Percentiles rank a stretch among this genome's conserved stretches.
These are phyloP conservation scores for Pleurotus giganteus DNA, from an alignment of 768 basidiomycete species.

Conservation along the genomic window DNA sequence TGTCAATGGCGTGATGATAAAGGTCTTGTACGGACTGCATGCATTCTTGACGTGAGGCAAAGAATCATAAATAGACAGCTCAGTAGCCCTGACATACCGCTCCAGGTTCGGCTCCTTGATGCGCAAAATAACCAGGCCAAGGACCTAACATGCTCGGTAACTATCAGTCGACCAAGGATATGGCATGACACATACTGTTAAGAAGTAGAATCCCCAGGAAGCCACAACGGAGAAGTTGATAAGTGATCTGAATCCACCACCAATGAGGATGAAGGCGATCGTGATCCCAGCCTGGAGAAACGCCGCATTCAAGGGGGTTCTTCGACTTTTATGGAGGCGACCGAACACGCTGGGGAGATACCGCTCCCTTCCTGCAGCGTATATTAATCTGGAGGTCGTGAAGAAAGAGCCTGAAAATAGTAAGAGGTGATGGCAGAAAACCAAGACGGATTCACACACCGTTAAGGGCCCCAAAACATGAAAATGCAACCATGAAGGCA, in stretches of 20 bases:
- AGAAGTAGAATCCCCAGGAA: constrained; percentile 84
- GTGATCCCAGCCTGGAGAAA: constrained; percentile 76
- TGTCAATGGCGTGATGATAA: constrained; percentile 84
- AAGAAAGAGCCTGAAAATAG: constrained; percentile 56
- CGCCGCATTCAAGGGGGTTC: constrained; percentile 89
- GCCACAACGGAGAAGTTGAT: constrained; percentile 90
- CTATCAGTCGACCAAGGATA: not conserved
- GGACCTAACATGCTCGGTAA: constrained; percentile 47
- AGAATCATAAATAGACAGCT: not conserved
- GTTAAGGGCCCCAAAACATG: constrained; percentile 94
- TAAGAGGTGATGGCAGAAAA: constrained; percentile 11
- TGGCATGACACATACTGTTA: constrained; percentile 54
- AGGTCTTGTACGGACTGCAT: constrained; percentile 87
- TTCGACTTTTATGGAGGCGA: constrained; percentile 64
- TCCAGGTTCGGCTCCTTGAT: constrained; percentile 89
- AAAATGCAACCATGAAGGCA: constrained; percentile 88
- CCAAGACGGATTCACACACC: constrained; percentile 36
- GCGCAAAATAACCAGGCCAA: constrained; percentile 85
- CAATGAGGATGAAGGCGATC: constrained; percentile 74
- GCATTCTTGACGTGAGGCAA: no score
- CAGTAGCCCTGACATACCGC: constrained; percentile 44
- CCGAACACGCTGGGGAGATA: constrained; percentile 87
- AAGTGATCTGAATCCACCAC: constrained; percentile 85
- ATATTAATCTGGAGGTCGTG: constrained; percentile 82
- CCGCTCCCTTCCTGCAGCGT: constrained; percentile 83